Conservation (phyloP, 2,329 filamentous ascomycete species). For the Exophiala sideris region DNA sequence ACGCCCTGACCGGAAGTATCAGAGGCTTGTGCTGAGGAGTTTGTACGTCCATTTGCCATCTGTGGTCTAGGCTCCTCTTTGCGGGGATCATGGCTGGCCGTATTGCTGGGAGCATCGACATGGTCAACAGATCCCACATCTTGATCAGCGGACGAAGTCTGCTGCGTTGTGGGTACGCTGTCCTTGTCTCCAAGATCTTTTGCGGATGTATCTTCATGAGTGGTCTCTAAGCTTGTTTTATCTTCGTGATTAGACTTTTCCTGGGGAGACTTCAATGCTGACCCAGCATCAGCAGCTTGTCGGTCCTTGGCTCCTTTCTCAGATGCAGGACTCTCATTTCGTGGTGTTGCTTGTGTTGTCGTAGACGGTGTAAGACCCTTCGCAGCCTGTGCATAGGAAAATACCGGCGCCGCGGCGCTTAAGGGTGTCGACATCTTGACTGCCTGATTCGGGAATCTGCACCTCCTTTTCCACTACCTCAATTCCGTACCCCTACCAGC, state of each 20-base stretch:
- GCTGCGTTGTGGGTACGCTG: conserved; percentile 24
- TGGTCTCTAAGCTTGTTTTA: conserved; percentile 33
- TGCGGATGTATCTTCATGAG: conserved; percentile 37
- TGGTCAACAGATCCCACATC: conserved; percentile 22
- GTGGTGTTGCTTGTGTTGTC: conserved; percentile 15
- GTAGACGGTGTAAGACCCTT: conserved; percentile 65
- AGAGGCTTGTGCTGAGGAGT: conserved; percentile 6
- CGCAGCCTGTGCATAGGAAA: conserved; percentile 94
- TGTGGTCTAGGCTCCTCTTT: conserved; percentile 58
- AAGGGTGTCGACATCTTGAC: conserved; percentile 41
- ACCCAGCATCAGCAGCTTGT: neutral
- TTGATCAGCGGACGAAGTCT: conserved; percentile 28
- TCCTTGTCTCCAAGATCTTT: conserved; percentile 41
- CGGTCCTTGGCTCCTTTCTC: conserved; percentile 20
- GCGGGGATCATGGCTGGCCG: conserved; percentile 60
- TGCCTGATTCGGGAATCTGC: conserved; percentile 4
- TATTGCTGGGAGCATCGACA: conserved; percentile 64
- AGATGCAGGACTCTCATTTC: conserved; percentile 21
- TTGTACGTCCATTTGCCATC: conserved; percentile 14
- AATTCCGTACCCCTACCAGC: conserved; percentile 21
- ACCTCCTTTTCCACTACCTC: conserved; percentile 21
- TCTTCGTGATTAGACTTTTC: conserved; percentile 7
- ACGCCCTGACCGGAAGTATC: conserved; percentile 32
- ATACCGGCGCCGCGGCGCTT: conserved; percentile 53
- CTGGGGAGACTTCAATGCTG: conserved; percentile 8